Evolutionary conservation across 352 stramenopile genomes (phyloP).

Genomic region (Pythium coloratum): DNA sequence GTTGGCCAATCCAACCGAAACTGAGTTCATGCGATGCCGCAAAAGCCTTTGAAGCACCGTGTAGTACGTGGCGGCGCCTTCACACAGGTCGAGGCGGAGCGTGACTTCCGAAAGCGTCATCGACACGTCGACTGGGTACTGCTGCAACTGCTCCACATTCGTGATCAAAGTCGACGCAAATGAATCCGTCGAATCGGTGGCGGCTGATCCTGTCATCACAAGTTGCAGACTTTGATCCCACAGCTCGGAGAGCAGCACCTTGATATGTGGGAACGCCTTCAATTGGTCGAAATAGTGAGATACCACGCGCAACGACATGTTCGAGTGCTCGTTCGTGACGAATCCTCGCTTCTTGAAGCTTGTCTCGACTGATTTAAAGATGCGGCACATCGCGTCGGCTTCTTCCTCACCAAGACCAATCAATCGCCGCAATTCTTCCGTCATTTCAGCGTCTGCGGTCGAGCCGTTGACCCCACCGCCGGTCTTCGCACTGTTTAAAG

Average conservation of each 20-base stretch:
- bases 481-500: slow-evolving; percentile 33
- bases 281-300: slow-evolving; percentile 70
- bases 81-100: slow-evolving; percentile 62
- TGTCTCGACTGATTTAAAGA: slow-evolving; percentile 60
- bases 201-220: slow-evolving; percentile 15
- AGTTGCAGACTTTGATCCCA: slow-evolving; percentile 62
- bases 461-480: not conserved
- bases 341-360: slow-evolving; percentile 54
- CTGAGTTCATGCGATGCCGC: slow-evolving; percentile 67
- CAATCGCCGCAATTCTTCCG: slow-evolving; percentile 46
- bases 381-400: slow-evolving; percentile 39
- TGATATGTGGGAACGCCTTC: slow-evolving; percentile 45
- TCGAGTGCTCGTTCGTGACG: slow-evolving; percentile 41
- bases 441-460: slow-evolving; percentile 27
- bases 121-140: slow-evolving; percentile 70
- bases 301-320: slow-evolving; percentile 63
- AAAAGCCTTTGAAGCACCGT: slow-evolving; percentile 60
- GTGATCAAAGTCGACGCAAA: slow-evolving; percentile 40
- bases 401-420: slow-evolving; percentile 54
- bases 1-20: slow-evolving; percentile 51
- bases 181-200: slow-evolving; percentile 24
- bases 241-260: slow-evolving; percentile 42
- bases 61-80: slow-evolving; percentile 56
- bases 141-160: slow-evolving; percentile 58
- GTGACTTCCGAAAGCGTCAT: slow-evolving; percentile 67